Conservation (phyloP, 208 protist genomes). For the Trypanosoma mega region DNA sequence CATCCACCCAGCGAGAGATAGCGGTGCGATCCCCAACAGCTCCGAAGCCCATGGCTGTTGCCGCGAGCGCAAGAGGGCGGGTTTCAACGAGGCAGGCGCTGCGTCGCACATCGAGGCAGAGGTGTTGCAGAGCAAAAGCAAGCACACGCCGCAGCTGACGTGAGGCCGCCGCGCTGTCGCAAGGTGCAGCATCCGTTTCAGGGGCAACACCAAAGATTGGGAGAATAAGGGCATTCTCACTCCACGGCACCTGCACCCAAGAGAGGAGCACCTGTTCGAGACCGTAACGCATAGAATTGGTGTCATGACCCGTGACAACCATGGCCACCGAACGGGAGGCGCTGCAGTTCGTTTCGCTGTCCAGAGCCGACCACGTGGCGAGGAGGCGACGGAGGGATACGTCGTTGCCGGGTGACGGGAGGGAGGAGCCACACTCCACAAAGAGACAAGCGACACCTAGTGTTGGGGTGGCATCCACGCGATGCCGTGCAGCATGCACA, state of each 20-base stretch:
- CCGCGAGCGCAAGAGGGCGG: constrained; percentile 13
- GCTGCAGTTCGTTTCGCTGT: background rate
- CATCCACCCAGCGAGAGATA: constrained; percentile 10
- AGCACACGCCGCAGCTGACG: constrained; percentile 12
- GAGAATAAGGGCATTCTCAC: constrained; percentile 59
- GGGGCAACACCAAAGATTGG: no score
- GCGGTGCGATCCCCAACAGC: constrained; percentile 10
- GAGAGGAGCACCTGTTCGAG: constrained; percentile 43
- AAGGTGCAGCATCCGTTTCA: background rate
- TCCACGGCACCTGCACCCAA: constrained; percentile 55
- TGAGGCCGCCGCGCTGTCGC: background rate
- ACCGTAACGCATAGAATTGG: no score
- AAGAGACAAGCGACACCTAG: constrained; percentile 34
- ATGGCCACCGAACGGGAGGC: constrained; percentile 29
- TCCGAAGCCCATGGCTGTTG: constrained; percentile 1
- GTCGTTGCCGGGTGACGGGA: constrained; percentile 12
- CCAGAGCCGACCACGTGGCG: constrained; percentile 33
- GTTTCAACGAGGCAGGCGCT: constrained; percentile 26
- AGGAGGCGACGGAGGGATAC: constrained; percentile 28
- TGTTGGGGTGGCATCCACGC: background rate
- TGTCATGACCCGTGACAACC: constrained; percentile 30
- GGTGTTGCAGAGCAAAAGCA: constrained; percentile 27
- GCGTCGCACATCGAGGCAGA: constrained; percentile 22
- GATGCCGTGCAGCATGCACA: background rate
- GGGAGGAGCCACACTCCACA: constrained; percentile 23